Base-by-base conservation (phyloP, 1,139 yeast species). In the Hemisphaericaspora xylofermentans region DNA sequence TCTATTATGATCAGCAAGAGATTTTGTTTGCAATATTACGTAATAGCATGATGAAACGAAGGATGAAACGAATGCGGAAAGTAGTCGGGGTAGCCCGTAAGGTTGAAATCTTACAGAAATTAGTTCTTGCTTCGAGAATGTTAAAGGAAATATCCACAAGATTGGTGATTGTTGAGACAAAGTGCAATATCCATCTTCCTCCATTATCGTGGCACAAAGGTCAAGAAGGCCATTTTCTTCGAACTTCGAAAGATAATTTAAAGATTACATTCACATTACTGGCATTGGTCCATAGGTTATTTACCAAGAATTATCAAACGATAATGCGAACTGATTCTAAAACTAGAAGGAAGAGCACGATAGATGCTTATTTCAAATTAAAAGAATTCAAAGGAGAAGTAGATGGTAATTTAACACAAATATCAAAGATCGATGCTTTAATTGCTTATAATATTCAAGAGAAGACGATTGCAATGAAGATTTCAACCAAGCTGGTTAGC, bases 1-100 rank as follows among this genome's bases (percentile, higher is more conserved):
- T 71, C 21, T 72, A 66, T 46, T 66, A 66, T 39, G 77, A 72
- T 46, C 77, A 72, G 45, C 45, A 62, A 25, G 63, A 56, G 32
- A 43, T 40, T 14, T 38, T 49, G 30, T 45, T 49, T 38, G 35
- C 44, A 14, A 36, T 46, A 4, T 32, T 36, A 15, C 25, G 46
- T 21, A 38, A 44, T 27, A 44, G 43, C 24, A 43, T 49, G 40
- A 44, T 43, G 43, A 41, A 42, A 24, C 36, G 33, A 31, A 40
- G 47, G 32, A 43, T 39, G 41, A 39, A 42, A 12, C 33, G 38
- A 15, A 44, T 45, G 49, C 28, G 44, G 14, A 35, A 43, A 33
- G 49, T 45, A 6, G 40, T 50, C 1, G 50, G 48, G 10, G 46
- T 38, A n/a, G 41, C 43, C 31, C 41, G 38, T n/a, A 36, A 41